Evolutionary conservation across 2,329 filamentous ascomycete species (phyloP).

Genomic region (Alternaria solani): DNA sequence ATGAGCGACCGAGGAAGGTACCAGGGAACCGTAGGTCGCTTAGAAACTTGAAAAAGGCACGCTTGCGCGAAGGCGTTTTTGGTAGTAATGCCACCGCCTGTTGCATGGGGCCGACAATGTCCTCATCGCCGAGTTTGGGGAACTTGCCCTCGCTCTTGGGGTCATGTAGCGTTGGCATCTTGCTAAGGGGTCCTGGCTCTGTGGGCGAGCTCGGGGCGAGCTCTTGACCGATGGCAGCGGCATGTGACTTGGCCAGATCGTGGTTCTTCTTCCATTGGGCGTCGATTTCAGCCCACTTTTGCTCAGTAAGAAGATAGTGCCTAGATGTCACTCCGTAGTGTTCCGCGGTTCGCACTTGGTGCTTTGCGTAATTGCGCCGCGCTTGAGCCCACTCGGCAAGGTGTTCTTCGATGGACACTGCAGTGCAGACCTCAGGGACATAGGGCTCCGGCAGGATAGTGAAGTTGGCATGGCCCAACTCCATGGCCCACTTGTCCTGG

Average conservation of each 20-base stretch:
- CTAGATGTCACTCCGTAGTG: slow-evolving; percentile 91
- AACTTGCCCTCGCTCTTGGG: slow-evolving; percentile 79
- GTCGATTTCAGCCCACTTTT: slow-evolving; percentile 88
- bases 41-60: slow-evolving; percentile 50
- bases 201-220: slow-evolving; percentile 51
- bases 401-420: slow-evolving; percentile 69
- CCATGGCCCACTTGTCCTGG: slow-evolving; percentile 82
- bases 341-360: slow-evolving; percentile 85
- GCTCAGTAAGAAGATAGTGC: slow-evolving; percentile 83
- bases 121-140: slow-evolving; percentile 84
- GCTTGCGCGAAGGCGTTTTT: slow-evolving; percentile 48
- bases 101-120: slow-evolving; percentile 90
- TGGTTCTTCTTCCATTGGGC: slow-evolving; percentile 75
- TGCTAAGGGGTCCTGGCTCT: slow-evolving; percentile 65
- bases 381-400: slow-evolving; percentile 84
- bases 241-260: slow-evolving; percentile 65
- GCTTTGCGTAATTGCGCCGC: slow-evolving; percentile 85
- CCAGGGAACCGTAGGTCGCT: slow-evolving; percentile 49
- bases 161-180: slow-evolving; percentile 74
- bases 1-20: slow-evolving; percentile 43
- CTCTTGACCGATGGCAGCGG: slow-evolving; percentile 45
- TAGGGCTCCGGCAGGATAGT: slow-evolving; percentile 86
- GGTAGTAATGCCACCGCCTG: slow-evolving; percentile 47
- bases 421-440: slow-evolving; percentile 67
- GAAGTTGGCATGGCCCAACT: slow-evolving; percentile 92